A percentile compares a stretch with the other conserved stretches of the same genome.
These are phyloP conservation scores for Lentinula novae-zelandiae DNA, from an alignment of 1,284 basidiomycete genomes.

Conservation along the genomic window DNA sequence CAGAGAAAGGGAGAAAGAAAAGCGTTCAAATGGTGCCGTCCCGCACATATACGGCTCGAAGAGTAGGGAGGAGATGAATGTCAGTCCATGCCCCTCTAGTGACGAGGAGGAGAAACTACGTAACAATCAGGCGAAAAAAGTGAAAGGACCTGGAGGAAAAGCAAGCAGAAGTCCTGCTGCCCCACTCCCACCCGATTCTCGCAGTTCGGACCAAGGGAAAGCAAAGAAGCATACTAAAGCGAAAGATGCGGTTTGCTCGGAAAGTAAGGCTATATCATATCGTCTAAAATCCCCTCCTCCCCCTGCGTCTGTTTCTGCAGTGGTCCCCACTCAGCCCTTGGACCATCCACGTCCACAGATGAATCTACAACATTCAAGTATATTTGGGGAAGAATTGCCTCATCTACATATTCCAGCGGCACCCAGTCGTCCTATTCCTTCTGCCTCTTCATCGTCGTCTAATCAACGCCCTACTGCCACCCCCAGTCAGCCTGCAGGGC, in stretches of 20 bases:
- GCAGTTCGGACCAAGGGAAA: conserved; percentile 23
- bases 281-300: not conserved
- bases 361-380: conserved; percentile 53
- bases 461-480: conserved; percentile 13
- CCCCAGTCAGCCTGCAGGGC: conserved; percentile 10
- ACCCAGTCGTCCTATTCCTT: conserved; percentile 8
- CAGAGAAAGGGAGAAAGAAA: conserved; percentile 22
- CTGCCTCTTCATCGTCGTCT: conserved; percentile 11
- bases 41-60: conserved; percentile 14
- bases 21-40: conserved; percentile 5
- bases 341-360: conserved; percentile 25
- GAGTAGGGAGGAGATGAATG: conserved; percentile 7
- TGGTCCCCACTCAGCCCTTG: conserved; percentile 3
- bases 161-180: not conserved
- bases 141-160: conserved; percentile 3
- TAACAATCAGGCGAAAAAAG: conserved; percentile 12
- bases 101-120: conserved; percentile 18
- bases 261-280: not conserved
- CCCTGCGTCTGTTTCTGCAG: not conserved
- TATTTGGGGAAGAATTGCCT: conserved; percentile 51
- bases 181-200: not conserved
- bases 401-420: conserved; percentile 20
- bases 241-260: conserved; percentile 5
- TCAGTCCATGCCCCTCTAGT: conserved; percentile 13
- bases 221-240: conserved; percentile 10